Evolutionary conservation across 2,329 filamentous ascomycete species (phyloP).

Genomic region (Taxawa tesnikishii): DNA sequence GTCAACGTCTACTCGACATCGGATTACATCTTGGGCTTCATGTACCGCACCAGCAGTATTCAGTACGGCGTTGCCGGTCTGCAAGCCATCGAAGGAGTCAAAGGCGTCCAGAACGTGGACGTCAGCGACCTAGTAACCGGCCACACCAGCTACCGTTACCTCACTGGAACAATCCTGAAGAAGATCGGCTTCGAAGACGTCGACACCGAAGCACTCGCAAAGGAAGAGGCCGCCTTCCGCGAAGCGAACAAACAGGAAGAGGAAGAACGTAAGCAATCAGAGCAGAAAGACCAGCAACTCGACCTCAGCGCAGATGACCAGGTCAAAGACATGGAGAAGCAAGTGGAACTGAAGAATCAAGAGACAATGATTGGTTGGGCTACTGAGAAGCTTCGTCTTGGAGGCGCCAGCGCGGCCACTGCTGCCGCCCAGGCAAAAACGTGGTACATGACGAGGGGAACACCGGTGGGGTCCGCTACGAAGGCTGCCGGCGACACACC

Average conservation of each 20-base stretch:
- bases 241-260: conserved; percentile 24
- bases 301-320: conserved; percentile 14
- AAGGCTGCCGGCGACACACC: neutral
- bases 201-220: conserved; percentile 33
- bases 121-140: conserved; percentile 38
- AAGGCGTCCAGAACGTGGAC: conserved; percentile 50
- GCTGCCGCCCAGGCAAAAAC: conserved; percentile 7
- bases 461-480: neutral
- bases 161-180: conserved; percentile 38
- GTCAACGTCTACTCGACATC: conserved; percentile 84
- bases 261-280: conserved; percentile 17
- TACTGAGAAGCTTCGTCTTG: conserved; percentile 25
- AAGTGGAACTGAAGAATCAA: conserved; percentile 32
- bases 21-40: conserved; percentile 75
- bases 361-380: conserved; percentile 30
- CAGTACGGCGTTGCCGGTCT: conserved; percentile 76
- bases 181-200: conserved; percentile 42
- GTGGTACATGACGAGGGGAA: conserved; percentile 1
- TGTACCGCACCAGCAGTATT: conserved; percentile 75
- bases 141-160: conserved; percentile 37
- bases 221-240: conserved; percentile 27
- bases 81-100: conserved; percentile 55
- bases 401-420: conserved; percentile 14
- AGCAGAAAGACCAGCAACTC: conserved; percentile 14
- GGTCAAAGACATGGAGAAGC: conserved; percentile 23